A percentile compares a stretch with the other conserved stretches of the same genome.
Evolutionary conservation across 805 yeast species (phyloP).

Genomic region (Hanseniaspora occidentalis): DNA sequence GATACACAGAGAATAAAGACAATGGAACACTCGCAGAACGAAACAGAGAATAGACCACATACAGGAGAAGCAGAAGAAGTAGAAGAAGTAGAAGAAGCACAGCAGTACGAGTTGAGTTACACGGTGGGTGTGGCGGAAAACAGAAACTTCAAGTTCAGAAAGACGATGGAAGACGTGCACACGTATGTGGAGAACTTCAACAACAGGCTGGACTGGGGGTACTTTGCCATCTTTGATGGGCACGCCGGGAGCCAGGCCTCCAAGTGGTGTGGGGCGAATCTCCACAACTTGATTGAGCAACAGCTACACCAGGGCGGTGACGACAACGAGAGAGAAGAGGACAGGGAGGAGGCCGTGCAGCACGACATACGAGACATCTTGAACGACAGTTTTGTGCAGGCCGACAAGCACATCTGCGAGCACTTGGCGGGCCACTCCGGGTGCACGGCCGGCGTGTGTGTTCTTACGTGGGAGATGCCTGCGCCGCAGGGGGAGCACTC

Average conservation of each 20-base stretch:
- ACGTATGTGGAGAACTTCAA: constrained; percentile 86
- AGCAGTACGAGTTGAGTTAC: constrained; percentile 43
- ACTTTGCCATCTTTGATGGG: constrained; percentile 92
- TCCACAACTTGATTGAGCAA: constrained; percentile 58
- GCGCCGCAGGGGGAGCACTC: constrained; percentile 10
- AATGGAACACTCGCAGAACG: not conserved
- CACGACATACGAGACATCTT: constrained; percentile 53
- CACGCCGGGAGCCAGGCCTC: constrained; percentile 94
- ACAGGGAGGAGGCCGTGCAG: constrained; percentile 25
- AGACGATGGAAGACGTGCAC: constrained; percentile 94
- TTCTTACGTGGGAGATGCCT: constrained; percentile 69
- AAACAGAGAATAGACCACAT: not conserved
- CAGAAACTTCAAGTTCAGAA: constrained; percentile 65
- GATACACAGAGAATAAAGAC: not conserved
- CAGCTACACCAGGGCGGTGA: constrained; percentile 28
- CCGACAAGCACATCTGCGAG: constrained; percentile 55
- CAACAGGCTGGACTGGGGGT: constrained; percentile 86
- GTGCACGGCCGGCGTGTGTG: constrained; percentile 91
- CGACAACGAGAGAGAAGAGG: constrained; percentile 10
- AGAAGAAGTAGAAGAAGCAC: constrained; percentile 1
- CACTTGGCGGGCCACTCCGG: constrained; percentile 69
- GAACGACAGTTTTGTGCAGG: constrained; percentile 56
- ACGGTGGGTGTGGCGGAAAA: constrained; percentile 88
- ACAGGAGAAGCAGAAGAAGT: not conserved
- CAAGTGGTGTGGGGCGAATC: constrained; percentile 82